Base-by-base conservation (phyloP, 2,329 filamentous ascomycete species). In the Emergomyces orientalis region DNA sequence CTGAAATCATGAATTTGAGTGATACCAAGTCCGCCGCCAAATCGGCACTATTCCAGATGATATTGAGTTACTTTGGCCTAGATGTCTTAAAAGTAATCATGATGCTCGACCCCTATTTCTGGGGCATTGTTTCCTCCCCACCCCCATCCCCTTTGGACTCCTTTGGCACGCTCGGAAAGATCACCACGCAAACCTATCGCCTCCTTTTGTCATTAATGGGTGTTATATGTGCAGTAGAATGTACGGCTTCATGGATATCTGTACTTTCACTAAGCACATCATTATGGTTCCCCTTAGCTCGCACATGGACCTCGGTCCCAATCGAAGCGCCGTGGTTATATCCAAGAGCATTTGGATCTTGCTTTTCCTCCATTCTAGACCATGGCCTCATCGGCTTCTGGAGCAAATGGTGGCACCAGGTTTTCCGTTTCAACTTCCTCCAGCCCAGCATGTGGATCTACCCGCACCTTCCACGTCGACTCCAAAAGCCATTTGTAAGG, bases 351-450 rank as follows among this genome's bases (percentile, higher is more conserved):
- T 88, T 82, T 75, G 85, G 85, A 0, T 71, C 76, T 1, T 80
- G 81, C 65, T 47, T 73, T 37, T 55, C 63, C 22, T 67, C 73
- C 0, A 62, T 76, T 6, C 62, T 77, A 13, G 84, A 91, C 65
- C 80, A 84, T 63, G 92, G 93, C 0, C 79, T 97, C 1, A 81
- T 84, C 0, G 92, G 91, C 0, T 88, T 88, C 76, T 97, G 93
- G 93, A 87, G 89, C 54, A 81, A 80, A 27, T 93, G 86, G 82
- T 97, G 93, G 93, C 93, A 97, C 74, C 92, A 97, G 75, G 87
- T 88, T 2, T 95, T 96, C 76, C 88, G 91, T 0, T 82, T 86
- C 62, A 85, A 84, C 67, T 72, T 65, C 61, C 65, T 49, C 75
- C 70, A 66, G 30, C 73, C 67, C 30, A 80, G 22, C 72, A 79